Percentiles rank a stretch among this genome's conserved stretches.
phyloP scores from a whole-genome alignment of 805 yeast species.

The Metschnikowia arizonensis region DNA sequence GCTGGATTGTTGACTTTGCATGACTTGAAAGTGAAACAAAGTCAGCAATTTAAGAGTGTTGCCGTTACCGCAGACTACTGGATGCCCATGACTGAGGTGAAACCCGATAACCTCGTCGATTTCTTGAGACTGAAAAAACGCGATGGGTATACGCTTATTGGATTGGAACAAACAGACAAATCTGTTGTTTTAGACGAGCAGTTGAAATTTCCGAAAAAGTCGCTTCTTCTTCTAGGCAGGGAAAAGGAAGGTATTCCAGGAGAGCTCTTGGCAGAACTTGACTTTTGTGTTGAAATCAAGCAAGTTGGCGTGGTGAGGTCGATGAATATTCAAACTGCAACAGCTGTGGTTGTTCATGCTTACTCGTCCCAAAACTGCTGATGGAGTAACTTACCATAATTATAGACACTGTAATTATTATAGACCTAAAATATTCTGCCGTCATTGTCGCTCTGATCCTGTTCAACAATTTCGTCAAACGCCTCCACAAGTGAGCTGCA shows the following conservation, averaged over 20 bases:
- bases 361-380: conserved; percentile 68
- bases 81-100: conserved; percentile 90
- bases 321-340: conserved; percentile 95
- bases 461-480: conserved; percentile 45
- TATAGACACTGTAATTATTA: background rate
- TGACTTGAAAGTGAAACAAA: conserved; percentile 58
- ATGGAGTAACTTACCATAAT: background rate
- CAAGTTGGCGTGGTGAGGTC: conserved; percentile 91
- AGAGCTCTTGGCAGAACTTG: conserved; percentile 72
- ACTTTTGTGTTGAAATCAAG: conserved; percentile 83
- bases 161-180: conserved; percentile 89
- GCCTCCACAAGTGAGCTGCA: conserved; percentile 63
- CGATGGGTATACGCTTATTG: conserved; percentile 84
- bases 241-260: conserved; percentile 94
- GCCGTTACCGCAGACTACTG: conserved; percentile 93
- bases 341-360: conserved; percentile 91
- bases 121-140: conserved; percentile 57
- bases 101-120: conserved; percentile 46
- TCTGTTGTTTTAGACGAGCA: conserved; percentile 65
- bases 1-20: conserved; percentile 77
- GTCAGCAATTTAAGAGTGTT: conserved; percentile 74
- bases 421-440: conserved; percentile 14
- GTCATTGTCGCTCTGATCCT: conserved; percentile 30
- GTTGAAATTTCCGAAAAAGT: conserved; percentile 72
- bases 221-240: conserved; percentile 74